Conservation (phyloP, 768 basidiomycete genomes). For the Agrocybe praecox region DNA sequence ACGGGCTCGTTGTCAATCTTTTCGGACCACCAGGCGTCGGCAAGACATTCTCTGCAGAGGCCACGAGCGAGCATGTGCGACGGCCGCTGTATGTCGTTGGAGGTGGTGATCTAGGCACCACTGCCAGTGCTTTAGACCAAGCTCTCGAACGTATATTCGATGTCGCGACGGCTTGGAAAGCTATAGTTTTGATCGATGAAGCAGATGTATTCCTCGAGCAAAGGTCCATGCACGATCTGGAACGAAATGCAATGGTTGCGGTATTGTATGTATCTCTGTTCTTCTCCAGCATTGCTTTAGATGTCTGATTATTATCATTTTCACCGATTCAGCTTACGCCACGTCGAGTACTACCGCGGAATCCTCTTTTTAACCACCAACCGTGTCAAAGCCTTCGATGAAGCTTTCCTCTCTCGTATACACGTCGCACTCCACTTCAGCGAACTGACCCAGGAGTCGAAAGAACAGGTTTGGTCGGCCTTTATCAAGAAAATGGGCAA, state of each 20-base stretch:
- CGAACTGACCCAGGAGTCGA: conserved; percentile 53
- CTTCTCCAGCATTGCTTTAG: neutral
- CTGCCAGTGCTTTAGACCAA: conserved; percentile 42
- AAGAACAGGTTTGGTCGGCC: conserved; percentile 63
- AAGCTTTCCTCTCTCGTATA: conserved; percentile 69
- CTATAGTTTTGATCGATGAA: conserved; percentile 60
- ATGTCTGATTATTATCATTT: conserved; percentile 8
- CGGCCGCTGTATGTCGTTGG: conserved; percentile 56
- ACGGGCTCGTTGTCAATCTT: conserved; percentile 58
- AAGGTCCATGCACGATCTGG: conserved; percentile 62
- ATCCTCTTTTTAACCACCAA: conserved; percentile 62
- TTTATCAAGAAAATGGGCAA: conserved; percentile 54
- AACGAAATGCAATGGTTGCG: conserved; percentile 74
- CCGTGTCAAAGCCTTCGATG: conserved; percentile 61
- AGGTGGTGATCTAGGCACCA: conserved; percentile 57
- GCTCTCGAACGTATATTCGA: conserved; percentile 50
- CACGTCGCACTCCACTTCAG: conserved; percentile 69
- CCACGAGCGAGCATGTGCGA: conserved; percentile 56
- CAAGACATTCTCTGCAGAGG: conserved; percentile 59
- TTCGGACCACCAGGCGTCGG: conserved; percentile 65
- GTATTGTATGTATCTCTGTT: conserved; percentile 47
- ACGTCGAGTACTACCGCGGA: conserved; percentile 59
- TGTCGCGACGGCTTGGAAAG: conserved; percentile 62
- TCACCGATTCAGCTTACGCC: conserved; percentile 44
- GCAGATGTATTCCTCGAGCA: conserved; percentile 77